A percentile compares a stretch with the other conserved stretches of the same genome.
Evolutionary conservation across 129 eudicot species (phyloP).

Genomic region (Escallonia herrerae): DNA sequence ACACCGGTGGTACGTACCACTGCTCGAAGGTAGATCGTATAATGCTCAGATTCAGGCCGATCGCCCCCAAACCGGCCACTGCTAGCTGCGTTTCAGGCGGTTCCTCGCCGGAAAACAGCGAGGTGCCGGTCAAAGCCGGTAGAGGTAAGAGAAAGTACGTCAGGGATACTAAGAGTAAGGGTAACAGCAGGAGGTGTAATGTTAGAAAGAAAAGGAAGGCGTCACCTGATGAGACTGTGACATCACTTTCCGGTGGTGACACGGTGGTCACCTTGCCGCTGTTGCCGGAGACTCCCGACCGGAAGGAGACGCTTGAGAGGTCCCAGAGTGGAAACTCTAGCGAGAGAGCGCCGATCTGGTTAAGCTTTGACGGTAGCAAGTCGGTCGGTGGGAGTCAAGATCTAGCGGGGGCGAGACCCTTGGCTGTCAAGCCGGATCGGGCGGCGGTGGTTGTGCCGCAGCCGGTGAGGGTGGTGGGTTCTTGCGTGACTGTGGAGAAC

Average conservation of each 20-base stretch:
- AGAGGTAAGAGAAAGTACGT: slow-evolving; percentile 49
- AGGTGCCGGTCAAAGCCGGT: slow-evolving; percentile 5
- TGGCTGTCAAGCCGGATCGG: not conserved
- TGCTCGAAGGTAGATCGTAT: slow-evolving; percentile 54
- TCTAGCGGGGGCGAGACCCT: not conserved
- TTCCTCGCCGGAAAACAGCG: slow-evolving; percentile 23
- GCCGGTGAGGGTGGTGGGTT: slow-evolving; percentile 15
- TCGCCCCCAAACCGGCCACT: slow-evolving; percentile 74
- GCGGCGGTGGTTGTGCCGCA: slow-evolving; percentile 10
- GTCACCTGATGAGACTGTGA: too few relatives aligned
- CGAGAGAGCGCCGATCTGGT: slow-evolving; percentile 29
- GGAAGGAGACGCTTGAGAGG: slow-evolving; percentile 32
- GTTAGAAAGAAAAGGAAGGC: too few relatives aligned
- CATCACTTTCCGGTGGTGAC: slow-evolving; percentile 19
- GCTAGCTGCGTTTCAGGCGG: slow-evolving; percentile 36
- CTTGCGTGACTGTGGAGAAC: slow-evolving; percentile 61
- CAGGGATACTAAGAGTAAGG: slow-evolving; percentile 10
- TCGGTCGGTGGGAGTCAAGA: slow-evolving; percentile 14
- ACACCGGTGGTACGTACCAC: slow-evolving; percentile 31
- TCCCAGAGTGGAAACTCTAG: too few relatives aligned
- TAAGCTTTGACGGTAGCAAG: slow-evolving; percentile 27
- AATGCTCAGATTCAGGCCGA: slow-evolving; percentile 73
- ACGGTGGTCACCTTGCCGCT: slow-evolving; percentile 50
- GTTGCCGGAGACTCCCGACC: slow-evolving; percentile 73
- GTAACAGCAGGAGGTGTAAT: slow-evolving; percentile 27